phyloP scores from a whole-genome alignment of 2,329 filamentous ascomycete genomes.

The Cytospora mali region DNA sequence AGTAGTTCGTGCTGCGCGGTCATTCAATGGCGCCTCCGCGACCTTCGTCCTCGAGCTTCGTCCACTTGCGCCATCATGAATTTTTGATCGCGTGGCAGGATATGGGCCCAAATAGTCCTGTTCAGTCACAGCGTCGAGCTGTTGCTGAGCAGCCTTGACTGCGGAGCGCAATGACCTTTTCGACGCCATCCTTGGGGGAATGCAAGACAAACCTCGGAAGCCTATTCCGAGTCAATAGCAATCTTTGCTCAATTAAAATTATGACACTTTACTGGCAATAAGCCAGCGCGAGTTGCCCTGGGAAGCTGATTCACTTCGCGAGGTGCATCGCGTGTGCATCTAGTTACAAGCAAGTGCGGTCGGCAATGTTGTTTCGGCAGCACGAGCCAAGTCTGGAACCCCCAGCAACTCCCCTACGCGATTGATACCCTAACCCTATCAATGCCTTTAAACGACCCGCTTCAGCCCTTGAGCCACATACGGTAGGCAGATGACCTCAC shows the following conservation, averaged over 20 bases:
- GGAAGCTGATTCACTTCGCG: too few species aligned
- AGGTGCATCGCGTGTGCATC: background rate
- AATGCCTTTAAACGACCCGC: background rate
- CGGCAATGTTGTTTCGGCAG: background rate
- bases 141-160: background rate
- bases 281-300: background rate
- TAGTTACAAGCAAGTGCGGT: background rate
- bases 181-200: conserved; percentile 9
- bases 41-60: background rate
- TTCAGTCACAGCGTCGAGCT: conserved; percentile 13
- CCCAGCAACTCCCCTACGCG: background rate
- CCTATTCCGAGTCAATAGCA: background rate
- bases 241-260: background rate
- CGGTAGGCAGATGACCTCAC: background rate
- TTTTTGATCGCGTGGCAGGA: conserved; percentile 6
- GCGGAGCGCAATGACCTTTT: conserved; percentile 5
- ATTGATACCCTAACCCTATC: background rate
- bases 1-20: conserved; percentile 2
- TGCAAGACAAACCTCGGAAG: background rate
- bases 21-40: background rate
- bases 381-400: background rate
- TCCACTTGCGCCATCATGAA: background rate
- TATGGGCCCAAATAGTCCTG: conserved; percentile 15
- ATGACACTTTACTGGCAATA: background rate
- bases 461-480: background rate